Base-by-base conservation (phyloP, 2,329 filamentous ascomycete species). In the Furcasterigmium sp. region DNA sequence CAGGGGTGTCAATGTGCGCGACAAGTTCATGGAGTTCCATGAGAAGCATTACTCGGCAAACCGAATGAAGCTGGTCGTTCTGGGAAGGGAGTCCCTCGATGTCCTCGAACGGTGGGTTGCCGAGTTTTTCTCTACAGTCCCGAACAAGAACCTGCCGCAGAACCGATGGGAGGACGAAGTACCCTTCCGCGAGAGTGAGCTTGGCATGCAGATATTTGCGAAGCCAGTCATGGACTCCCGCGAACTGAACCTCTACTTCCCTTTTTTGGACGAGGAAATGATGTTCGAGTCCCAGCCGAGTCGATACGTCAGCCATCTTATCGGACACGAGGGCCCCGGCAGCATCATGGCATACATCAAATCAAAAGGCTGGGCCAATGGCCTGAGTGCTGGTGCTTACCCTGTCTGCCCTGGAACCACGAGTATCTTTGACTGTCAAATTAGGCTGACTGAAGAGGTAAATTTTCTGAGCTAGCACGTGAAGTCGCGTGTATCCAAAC, bases 21-120 rank as follows among this genome's bases (percentile, higher is more conserved):
- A 89, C 53, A 90, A 91, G 62, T 96, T 96, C 59, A 94, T 96
- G 52, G 84, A 90, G 50, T 96, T 96, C 57, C 88, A 96, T 61
- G 79, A 82, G 49, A 85, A 83, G 56, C 84, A 95, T 58, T 96
- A 96, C 65, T 95, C 91, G 2, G 87, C 91, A 46, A 96, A 96
- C 58, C 78, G 83, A 30, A 95, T 95, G 87, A 95, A 95, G 72
- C 72, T 96, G 39, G 89, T 91, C 29, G 82, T 95, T 5, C 66
- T 96, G 18, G 91, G 91, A 1, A 78, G 85, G 40, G 91, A 96
- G 61, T 73, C 81, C 6, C 71, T 96, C 46, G 88, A 95, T 54
- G 79, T 89, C 15, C 70, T 95, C 44, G 85, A 96, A 62, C 70
- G 76, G 43, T 96, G 90, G 91, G 86, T 87, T 1, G 76, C 80